These are phyloP conservation scores for Ganoderma resinaceum DNA, from an alignment of 1,284 basidiomycete species.

Conservation along the genomic window DNA sequence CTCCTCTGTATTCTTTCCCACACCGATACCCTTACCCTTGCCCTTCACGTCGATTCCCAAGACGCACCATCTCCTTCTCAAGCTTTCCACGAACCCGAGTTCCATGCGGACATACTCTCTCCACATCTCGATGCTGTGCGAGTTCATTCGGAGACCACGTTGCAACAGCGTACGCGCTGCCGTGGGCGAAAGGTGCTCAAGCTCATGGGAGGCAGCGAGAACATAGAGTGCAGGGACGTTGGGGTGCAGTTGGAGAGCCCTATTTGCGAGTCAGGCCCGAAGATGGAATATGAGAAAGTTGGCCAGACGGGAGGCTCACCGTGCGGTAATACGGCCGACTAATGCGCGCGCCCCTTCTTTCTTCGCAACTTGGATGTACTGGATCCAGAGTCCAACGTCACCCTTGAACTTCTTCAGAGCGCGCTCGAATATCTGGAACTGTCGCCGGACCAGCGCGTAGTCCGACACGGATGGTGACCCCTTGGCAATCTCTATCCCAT, in stretches of 20 bases:
- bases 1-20: slow-evolving; percentile 30
- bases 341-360: slow-evolving; percentile 82
- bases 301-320: slow-evolving; percentile 49
- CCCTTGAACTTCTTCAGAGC: slow-evolving; percentile 89
- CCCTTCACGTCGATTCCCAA: slow-evolving; percentile 63
- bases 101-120: slow-evolving; percentile 92
- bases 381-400: slow-evolving; percentile 88
- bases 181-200: slow-evolving; percentile 79
- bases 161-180: slow-evolving; percentile 87
- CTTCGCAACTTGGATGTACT: slow-evolving; percentile 88
- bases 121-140: slow-evolving; percentile 80
- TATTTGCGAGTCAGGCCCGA: slow-evolving; percentile 36
- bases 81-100: slow-evolving; percentile 85
- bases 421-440: slow-evolving; percentile 91
- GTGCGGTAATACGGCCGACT: slow-evolving; percentile 79
- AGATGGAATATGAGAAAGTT: neutral
- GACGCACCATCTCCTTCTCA: slow-evolving; percentile 83
- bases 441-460: slow-evolving; percentile 82
- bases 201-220: slow-evolving; percentile 86
- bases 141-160: slow-evolving; percentile 83
- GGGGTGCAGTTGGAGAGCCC: slow-evolving; percentile 89
- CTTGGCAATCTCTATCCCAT: slow-evolving; percentile 17
- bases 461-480: slow-evolving; percentile 72
- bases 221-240: slow-evolving; percentile 84
- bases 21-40: slow-evolving; percentile 35